Percentiles rank a stretch among this genome's conserved stretches.
These are phyloP conservation scores for Calendula officinalis DNA, from an alignment of 129 eudicot genomes.

Conservation along the genomic window DNA sequence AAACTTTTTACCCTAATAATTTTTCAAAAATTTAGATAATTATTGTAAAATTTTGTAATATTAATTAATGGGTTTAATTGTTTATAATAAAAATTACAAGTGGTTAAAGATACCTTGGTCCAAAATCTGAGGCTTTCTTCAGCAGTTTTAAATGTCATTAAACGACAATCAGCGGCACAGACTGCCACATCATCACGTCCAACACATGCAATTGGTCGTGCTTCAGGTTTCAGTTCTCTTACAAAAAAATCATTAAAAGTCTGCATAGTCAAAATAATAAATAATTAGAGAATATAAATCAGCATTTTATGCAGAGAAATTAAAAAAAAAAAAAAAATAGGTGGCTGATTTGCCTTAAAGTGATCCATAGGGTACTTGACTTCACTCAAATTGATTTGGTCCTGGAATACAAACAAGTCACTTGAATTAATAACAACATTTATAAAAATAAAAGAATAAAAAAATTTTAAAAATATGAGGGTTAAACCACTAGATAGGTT, in stretches of 20 bases:
- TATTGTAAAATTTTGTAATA: neutral
- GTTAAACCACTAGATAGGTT: conserved; percentile 4
- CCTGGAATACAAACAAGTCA: conserved; percentile 51
- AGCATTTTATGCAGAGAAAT: neutral
- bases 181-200: conserved; percentile 87
- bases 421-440: conserved; percentile 13
- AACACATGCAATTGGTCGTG: conserved; percentile 58
- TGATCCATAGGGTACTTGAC: conserved; percentile 81
- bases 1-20: conserved; percentile 70
- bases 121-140: conserved; percentile 77
- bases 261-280: conserved; percentile 41
- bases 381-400: conserved; percentile 77
- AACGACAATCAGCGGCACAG: conserved; percentile 93
- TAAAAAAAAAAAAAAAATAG: neutral
- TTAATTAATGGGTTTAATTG: neutral
- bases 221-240: conserved; percentile 88
- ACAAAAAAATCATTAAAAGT: conserved; percentile 93
- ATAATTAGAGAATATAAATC: neutral
- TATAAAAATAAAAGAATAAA: neutral
- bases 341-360: conserved; percentile 59
- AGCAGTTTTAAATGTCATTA: conserved; percentile 74
- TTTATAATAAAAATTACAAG: neutral
- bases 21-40: neutral
- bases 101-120: conserved; percentile 62
- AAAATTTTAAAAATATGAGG: neutral